phyloP scores from a whole-genome alignment of 2,329 filamentous ascomycete species.

The Colletotrichum cuscutae region DNA sequence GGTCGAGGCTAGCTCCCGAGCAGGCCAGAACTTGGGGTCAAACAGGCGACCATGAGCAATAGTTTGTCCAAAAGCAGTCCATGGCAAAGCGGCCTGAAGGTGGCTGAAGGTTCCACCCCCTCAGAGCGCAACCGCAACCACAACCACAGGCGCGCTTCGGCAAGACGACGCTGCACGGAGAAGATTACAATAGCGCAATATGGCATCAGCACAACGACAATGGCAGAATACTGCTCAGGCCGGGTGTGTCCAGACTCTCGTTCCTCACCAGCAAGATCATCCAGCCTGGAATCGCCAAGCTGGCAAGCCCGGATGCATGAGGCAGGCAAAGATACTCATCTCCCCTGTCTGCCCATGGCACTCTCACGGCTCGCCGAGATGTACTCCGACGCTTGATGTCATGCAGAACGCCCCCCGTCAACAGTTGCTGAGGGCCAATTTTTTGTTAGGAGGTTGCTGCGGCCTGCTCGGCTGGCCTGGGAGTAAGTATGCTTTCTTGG shows the following conservation, averaged over 20 bases:
- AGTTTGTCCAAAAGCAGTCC: slow-evolving; percentile 20
- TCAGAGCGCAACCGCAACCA: slow-evolving; percentile 26
- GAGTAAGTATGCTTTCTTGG: slow-evolving; percentile 12
- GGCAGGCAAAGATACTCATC: slow-evolving; percentile 32
- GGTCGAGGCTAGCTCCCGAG: slow-evolving; percentile 29
- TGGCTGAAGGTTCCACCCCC: slow-evolving; percentile 29
- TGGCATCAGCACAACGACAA: slow-evolving; percentile 29
- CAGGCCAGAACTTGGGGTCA: slow-evolving; percentile 24
- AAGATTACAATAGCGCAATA: slow-evolving; percentile 28
- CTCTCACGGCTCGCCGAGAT: slow-evolving; percentile 18
- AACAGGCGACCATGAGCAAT: slow-evolving; percentile 27
- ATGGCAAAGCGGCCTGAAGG: slow-evolving; percentile 27
- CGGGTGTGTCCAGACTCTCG: slow-evolving; percentile 9
- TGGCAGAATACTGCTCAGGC: slow-evolving; percentile 29
- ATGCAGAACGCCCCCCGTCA: slow-evolving; percentile 26
- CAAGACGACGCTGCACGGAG: slow-evolving; percentile 28
- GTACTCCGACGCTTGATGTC: slow-evolving; percentile 25
- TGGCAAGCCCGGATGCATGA: slow-evolving; percentile 34
- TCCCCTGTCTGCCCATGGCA: slow-evolving; percentile 24
- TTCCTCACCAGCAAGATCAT: slow-evolving; percentile 13
- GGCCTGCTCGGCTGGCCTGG: slow-evolving; percentile 1
- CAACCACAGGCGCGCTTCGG: slow-evolving; percentile 24
- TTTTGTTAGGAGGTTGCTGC: neutral
- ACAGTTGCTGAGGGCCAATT: slow-evolving; percentile 10
- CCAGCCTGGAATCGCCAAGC: slow-evolving; percentile 25